phyloP scores from a whole-genome alignment of 768 basidiomycete species.

The Boletus vermiculosoides region DNA sequence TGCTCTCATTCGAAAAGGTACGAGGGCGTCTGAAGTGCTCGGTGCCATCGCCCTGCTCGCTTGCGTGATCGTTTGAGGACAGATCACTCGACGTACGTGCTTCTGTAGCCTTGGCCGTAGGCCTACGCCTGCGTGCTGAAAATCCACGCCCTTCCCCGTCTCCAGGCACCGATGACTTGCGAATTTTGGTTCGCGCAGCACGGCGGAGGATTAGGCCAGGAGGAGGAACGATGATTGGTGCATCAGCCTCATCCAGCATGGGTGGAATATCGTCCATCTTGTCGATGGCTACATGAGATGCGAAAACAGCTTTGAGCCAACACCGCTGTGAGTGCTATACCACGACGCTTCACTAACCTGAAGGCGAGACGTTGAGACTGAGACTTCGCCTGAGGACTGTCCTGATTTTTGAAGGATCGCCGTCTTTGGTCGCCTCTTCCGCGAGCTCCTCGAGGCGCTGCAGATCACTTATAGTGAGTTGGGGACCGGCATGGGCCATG shows the following conservation, averaged over 20 bases:
- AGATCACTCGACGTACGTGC: conserved; percentile 67
- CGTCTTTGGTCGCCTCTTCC: conserved; percentile 81
- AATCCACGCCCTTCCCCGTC: conserved; percentile 87
- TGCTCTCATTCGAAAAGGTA: conserved; percentile 39
- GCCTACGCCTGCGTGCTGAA: conserved; percentile 35
- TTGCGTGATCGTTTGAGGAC: conserved; percentile 51
- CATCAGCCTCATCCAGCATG: conserved; percentile 77
- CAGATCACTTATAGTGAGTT: conserved; percentile 91
- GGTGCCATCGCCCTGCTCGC: conserved; percentile 60
- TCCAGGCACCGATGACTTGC: conserved; percentile 73
- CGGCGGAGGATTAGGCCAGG: conserved; percentile 89
- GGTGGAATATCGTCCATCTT: conserved; percentile 67
- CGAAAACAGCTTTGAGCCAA: conserved; percentile 23
- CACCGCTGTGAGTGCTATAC: background rate
- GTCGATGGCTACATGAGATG: conserved; percentile 51
- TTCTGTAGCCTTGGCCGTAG: conserved; percentile 34
- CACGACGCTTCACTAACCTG: conserved; percentile 56
- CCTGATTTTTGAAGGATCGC: conserved; percentile 78
- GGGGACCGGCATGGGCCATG: conserved; percentile 67
- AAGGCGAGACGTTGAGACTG: conserved; percentile 81
- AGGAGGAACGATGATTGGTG: conserved; percentile 82
- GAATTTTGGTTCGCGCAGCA: conserved; percentile 91
- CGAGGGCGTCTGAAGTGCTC: conserved; percentile 37
- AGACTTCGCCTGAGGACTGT: conserved; percentile 81
- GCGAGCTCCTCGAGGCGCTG: conserved; percentile 92